Base-by-base conservation (phyloP, 2,329 filamentous ascomycete species). In the Monilinia fructigena region DNA sequence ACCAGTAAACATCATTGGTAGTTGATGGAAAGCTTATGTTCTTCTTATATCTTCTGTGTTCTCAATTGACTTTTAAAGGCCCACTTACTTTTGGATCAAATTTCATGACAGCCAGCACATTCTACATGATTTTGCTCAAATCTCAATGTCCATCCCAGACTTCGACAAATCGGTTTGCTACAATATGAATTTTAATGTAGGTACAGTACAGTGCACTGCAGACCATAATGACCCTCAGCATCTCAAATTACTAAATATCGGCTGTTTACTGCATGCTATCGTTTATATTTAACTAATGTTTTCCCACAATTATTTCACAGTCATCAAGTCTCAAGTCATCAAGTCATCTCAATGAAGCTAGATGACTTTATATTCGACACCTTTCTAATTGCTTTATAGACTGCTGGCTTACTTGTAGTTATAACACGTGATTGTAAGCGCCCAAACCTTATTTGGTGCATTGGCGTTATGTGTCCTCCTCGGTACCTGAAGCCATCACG, bases 401-500 rank as follows among this genome's bases (percentile, higher is more conserved):
- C 4, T 31, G 11, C 47, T 10, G 3, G 20, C 40, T n/a, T 35
- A 35, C 31, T 35, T 35, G 18, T 14, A 45, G 14, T 6, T 26
- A 20, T 6, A 7, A 12, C 58, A 65, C 63, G 63, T 65, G 63
- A 65, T 23, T 45, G 38, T 14, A 28, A 65, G 42, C 40, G 38
- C 42, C 52, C n/a, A n/a, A 52, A 14, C 28, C 23, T 50, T 59
- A 65, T 28, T 64, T 58, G 35, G 42, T 60, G 63, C 45, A 31
- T 53, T 61, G 63, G 23, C 63, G 47, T 65, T 65, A 65, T 60
- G 63, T 65, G 63, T 65, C 63, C 63, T 61, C 38, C 47, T 65
- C 26, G 55, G 35, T 60, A 60, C 55, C 55, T 60, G 56, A 47
- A 60, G 50, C 18, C 23, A 56, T 50, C 20, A 58, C 42, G 31